Conservation (phyloP, 768 basidiomycete genomes). For the Boletus eberwhitei region DNA sequence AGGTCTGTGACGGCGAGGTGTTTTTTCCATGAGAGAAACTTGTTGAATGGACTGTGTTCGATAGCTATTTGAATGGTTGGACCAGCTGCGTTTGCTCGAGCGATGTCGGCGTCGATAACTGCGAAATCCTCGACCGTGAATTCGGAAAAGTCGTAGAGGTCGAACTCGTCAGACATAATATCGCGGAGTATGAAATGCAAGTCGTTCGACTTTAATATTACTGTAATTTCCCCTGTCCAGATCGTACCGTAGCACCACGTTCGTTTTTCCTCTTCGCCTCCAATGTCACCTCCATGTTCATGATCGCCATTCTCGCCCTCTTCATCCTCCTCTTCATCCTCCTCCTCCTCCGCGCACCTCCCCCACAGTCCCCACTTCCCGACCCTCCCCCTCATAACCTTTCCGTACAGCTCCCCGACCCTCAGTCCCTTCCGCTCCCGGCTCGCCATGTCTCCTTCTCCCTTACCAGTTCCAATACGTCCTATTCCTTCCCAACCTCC, state of each 20-base stretch:
- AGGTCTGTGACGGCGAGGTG: conserved; percentile 62
- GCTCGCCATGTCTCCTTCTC: conserved; percentile 20
- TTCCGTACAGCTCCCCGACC: too few relatives aligned
- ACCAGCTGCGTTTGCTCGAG: conserved; percentile 8
- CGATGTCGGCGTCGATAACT: conserved; percentile 28
- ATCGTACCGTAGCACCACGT: background rate
- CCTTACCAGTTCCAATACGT: background rate
- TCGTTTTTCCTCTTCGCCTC: background rate
- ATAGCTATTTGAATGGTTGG: conserved; percentile 36
- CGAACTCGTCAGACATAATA: conserved; percentile 42
- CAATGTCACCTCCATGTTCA: conserved; percentile 4
- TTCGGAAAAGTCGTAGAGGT: conserved; percentile 48
- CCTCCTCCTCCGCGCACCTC: background rate
- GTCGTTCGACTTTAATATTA: conserved; percentile 20
- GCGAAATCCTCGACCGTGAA: conserved; percentile 58
- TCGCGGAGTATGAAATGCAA: conserved; percentile 13
- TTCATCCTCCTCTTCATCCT: background rate
- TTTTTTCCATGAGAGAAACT: conserved; percentile 42
- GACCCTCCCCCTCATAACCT: too few relatives aligned
- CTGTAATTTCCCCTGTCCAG: background rate
- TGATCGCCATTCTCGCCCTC: conserved; percentile 4
- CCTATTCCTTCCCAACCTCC: background rate
- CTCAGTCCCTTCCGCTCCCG: background rate
- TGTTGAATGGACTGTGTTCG: conserved; percentile 37
- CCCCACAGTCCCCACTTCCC: background rate